Evolutionary conservation across 768 basidiomycete genomes (phyloP).

Genomic region (Xerocomellus chrysenteron): DNA sequence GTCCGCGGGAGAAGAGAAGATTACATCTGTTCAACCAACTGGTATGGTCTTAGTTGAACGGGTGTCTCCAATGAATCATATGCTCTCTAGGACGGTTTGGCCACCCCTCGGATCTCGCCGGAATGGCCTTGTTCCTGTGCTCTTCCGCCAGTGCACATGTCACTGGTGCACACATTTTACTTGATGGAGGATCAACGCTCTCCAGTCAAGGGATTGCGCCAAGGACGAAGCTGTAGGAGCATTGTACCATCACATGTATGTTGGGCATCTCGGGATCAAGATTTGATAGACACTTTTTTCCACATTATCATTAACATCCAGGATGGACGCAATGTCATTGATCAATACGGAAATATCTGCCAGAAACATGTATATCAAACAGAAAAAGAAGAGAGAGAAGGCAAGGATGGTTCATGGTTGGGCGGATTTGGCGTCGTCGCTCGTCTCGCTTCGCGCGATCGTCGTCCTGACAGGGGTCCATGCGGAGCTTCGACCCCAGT

Average conservation of each 20-base stretch:
- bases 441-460: constrained; percentile 12
- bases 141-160: constrained; percentile 73
- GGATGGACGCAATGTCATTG: not conserved
- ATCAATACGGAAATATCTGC: constrained; percentile 1
- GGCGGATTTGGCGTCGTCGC: constrained; percentile 8
- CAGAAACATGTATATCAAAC: not conserved
- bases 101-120: constrained; percentile 64
- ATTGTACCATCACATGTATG: not conserved
- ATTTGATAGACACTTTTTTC: not conserved
- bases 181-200: constrained; percentile 62
- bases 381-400: not conserved
- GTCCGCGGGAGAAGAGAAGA: constrained; percentile 48
- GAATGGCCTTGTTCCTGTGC: constrained; percentile 65
- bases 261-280: too few relatives aligned
- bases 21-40: constrained; percentile 59
- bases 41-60: constrained; percentile 38
- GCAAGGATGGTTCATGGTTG: constrained; percentile 3
- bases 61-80: not conserved
- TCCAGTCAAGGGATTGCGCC: constrained; percentile 24
- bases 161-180: constrained; percentile 67
- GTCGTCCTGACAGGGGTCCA: constrained; percentile 14
- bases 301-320: not conserved
- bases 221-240: constrained; percentile 22
- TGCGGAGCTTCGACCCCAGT: constrained; percentile 23
- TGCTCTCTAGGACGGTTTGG: constrained; percentile 59